phyloP scores from a whole-genome alignment of 1,284 basidiomycete species.

The Butyriboletus appendiculatus region DNA sequence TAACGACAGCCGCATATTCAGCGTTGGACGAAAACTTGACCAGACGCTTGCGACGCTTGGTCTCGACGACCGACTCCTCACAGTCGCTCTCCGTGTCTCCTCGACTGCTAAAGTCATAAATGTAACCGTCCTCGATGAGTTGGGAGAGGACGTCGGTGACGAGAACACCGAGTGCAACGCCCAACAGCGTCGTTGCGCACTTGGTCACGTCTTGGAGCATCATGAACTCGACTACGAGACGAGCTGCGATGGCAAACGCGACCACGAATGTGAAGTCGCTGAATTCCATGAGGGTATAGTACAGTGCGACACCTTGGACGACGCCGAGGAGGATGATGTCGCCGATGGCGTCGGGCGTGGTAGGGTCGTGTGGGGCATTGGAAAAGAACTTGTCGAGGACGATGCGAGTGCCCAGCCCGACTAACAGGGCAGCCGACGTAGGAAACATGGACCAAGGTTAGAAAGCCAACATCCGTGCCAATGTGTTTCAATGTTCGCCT shows the following conservation, averaged over 20 bases:
- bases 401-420: constrained; percentile 68
- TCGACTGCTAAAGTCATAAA: constrained; percentile 20
- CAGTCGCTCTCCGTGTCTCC: constrained; percentile 27
- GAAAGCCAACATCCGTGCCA: constrained; percentile 20
- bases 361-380: constrained; percentile 38
- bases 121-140: constrained; percentile 50
- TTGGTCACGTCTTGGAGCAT: constrained; percentile 51
- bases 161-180: constrained; percentile 62
- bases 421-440: constrained; percentile 45
- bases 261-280: constrained; percentile 55
- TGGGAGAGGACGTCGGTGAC: constrained; percentile 67
- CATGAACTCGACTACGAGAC: constrained; percentile 62
- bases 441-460: constrained; percentile 40
- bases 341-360: constrained; percentile 43
- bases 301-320: constrained; percentile 73
- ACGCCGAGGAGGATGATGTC: constrained; percentile 67
- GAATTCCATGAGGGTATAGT: constrained; percentile 59
- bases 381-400: constrained; percentile 56
- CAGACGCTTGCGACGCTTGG: constrained; percentile 29
- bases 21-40: constrained; percentile 36
- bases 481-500: constrained; percentile 20
- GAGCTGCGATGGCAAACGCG: constrained; percentile 55
- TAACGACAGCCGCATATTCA: constrained; percentile 19
- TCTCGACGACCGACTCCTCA: constrained; percentile 18
- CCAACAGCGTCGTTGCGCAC: constrained; percentile 58